Conservation (phyloP, 306 rosid species). For the Lablab purpureus region DNA sequence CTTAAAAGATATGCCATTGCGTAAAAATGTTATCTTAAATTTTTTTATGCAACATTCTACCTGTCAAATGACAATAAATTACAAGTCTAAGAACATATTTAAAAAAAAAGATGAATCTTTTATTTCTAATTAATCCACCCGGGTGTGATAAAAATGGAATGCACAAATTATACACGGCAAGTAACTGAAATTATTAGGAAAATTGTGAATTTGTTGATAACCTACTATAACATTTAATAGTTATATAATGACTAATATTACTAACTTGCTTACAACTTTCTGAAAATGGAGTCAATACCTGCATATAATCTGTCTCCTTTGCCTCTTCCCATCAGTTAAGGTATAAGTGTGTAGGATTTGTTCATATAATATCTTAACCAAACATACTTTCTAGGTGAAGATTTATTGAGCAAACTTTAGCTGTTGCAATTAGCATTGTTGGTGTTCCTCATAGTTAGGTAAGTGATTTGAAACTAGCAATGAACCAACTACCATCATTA, state of each 20-base stretch:
- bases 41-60: background rate
- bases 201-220: background rate
- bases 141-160: background rate
- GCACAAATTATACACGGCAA: background rate
- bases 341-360: background rate
- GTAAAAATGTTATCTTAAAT: too few species aligned
- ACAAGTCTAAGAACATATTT: background rate
- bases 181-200: background rate
- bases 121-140: background rate
- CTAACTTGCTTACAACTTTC: background rate
- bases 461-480: background rate
- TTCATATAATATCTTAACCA: background rate
- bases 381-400: background rate
- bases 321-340: background rate
- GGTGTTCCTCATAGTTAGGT: background rate
- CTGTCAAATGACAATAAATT: background rate
- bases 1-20: too few species aligned
- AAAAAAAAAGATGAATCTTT: background rate
- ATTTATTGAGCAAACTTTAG: background rate
- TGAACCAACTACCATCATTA: constrained; percentile 7
- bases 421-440: background rate
- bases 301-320: background rate
- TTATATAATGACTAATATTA: background rate
- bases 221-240: background rate
- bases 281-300: background rate